A percentile compares a stretch with the other conserved stretches of the same genome.
These are phyloP conservation scores for Eragrostis nindensis DNA, from an alignment of 176 grass and related monocot genomes.

Conservation along the genomic window DNA sequence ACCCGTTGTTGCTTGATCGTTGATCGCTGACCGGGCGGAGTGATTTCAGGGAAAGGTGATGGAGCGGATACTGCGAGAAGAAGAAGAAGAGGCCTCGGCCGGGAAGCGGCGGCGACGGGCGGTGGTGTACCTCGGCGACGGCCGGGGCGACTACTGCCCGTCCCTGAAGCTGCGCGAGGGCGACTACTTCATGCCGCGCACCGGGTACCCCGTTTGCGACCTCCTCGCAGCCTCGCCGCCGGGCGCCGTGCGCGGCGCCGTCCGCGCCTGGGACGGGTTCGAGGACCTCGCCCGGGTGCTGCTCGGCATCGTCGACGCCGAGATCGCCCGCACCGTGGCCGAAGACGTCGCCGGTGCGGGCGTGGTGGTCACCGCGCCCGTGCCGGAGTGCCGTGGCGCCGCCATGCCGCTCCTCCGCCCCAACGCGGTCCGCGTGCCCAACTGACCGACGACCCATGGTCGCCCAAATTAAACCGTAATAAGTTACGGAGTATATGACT, in stretches of 20 bases:
- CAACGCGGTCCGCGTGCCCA: constrained; percentile 14
- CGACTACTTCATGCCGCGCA: constrained; percentile 80
- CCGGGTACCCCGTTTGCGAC: constrained; percentile 70
- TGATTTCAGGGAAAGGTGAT: constrained; percentile 60
- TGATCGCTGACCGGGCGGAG: not conserved
- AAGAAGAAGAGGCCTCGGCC: constrained; percentile 1
- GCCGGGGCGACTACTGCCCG: constrained; percentile 85
- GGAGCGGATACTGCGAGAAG: constrained; percentile 54
- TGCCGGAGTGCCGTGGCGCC: constrained; percentile 9
- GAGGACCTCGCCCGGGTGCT: constrained; percentile 65
- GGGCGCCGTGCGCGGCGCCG: constrained; percentile 41
- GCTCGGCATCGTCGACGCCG: constrained; percentile 46
- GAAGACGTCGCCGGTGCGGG: not conserved
- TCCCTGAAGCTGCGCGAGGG: constrained; percentile 53
- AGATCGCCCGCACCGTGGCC: not conserved
- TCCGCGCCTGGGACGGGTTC: constrained; percentile 58
- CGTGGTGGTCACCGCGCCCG: not conserved
- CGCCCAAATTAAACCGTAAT: too few species aligned
- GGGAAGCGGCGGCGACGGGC: constrained; percentile 32
- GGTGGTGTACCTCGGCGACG: constrained; percentile 81
- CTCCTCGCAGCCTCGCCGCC: constrained; percentile 50
- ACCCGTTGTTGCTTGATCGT: not conserved
- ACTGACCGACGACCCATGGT: not conserved
- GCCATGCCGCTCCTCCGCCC: not conserved
- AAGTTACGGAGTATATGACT: too few species aligned